Evolutionary conservation across 306 rosid species (phyloP), one percentile per base, ranked within the genome.

Genomic region (Prunus dulcis): DNA sequence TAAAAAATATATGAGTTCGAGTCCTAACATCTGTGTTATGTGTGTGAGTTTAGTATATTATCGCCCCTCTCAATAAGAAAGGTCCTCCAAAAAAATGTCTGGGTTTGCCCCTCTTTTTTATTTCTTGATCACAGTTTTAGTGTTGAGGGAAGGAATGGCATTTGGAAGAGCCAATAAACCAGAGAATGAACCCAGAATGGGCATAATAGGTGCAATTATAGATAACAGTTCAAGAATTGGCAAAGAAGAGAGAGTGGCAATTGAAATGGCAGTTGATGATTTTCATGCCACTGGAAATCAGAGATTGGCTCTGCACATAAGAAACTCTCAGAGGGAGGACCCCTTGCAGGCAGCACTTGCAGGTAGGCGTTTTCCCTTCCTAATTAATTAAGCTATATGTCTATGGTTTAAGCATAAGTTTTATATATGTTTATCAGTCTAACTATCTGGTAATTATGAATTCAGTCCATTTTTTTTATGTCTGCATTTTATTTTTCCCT

Each of bases 191-290:
- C 18, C 22, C 56, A 38, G 46, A 25, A 32, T 9, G 55, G 83
- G 82, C 28, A 58, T 47, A 27, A 61, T 81, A 52, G 93, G 86
- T 10, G 87, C 79, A 18, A 83, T 87, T 17, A 12, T 79, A 46
- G 87, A 89, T 14, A 14, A 49, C 20, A 75, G 73, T 68, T 71
- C 79, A 13, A 86, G 89, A 9, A 67, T 41, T 55, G 88, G 93
- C 12, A 83, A 84, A 60, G 90, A 89, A 78, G 79, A 82, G 73
- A 72, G 28, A 47, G 78, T 89, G 67, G 91, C 91, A 13, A 85
- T 87, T 71, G 65, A 77, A n/a, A 75, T 87, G 81, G 91, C 89
- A 20, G 2, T 81, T 25, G 71, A 87, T 56, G 85, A 87, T 52
- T 72, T 80, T 68, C 34, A 22, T 71, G 38, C 67, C 45, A 25